Percentiles rank a stretch among this genome's conserved stretches.
Evolutionary conservation across 2,329 filamentous ascomycete species (phyloP).

Genomic region (Lachnellula occidentalis): DNA sequence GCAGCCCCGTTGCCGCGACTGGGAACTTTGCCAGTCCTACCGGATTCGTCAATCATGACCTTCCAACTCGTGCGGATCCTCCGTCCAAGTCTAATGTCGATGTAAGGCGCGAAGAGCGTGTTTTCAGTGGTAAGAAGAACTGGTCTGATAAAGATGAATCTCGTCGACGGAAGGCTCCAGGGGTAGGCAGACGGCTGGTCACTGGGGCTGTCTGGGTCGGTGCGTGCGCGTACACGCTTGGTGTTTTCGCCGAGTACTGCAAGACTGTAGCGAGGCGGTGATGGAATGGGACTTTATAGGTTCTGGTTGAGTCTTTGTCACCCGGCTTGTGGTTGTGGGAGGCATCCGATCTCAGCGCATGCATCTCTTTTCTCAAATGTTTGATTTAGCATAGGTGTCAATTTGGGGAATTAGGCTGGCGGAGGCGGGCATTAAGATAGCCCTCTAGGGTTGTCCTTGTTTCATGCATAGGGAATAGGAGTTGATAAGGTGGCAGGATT

Average conservation of each 20-base stretch:
- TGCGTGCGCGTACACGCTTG: slow-evolving; percentile 52
- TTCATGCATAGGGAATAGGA: no score
- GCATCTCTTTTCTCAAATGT: neutral
- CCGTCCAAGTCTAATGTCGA: slow-evolving; percentile 41
- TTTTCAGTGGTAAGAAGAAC: slow-evolving; percentile 39
- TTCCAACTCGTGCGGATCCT: slow-evolving; percentile 32
- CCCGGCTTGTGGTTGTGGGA: neutral
- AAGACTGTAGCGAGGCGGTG: slow-evolving; percentile 42
- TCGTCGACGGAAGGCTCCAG: slow-evolving; percentile 33
- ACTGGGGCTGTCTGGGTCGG: slow-evolving; percentile 50
- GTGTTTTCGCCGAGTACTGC: slow-evolving; percentile 54
- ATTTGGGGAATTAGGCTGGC: no score
- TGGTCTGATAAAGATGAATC: slow-evolving; percentile 23
- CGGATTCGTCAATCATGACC: slow-evolving; percentile 58
- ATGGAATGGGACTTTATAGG: slow-evolving; percentile 34
- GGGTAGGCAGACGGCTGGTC: slow-evolving; percentile 43
- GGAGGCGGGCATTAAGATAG: no score
- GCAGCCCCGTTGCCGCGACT: slow-evolving; percentile 35
- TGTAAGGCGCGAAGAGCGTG: slow-evolving; percentile 41
- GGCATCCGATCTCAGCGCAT: neutral
- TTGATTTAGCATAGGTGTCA: neutral
- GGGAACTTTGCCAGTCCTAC: slow-evolving; percentile 60
- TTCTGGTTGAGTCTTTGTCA: slow-evolving; percentile 15
- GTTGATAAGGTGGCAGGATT: no score
- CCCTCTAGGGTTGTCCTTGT: no score